Evolutionary conservation across 306 rosid genomes (phyloP), one percentile per base, ranked within the genome.

Genomic region (Parietaria judaica): DNA sequence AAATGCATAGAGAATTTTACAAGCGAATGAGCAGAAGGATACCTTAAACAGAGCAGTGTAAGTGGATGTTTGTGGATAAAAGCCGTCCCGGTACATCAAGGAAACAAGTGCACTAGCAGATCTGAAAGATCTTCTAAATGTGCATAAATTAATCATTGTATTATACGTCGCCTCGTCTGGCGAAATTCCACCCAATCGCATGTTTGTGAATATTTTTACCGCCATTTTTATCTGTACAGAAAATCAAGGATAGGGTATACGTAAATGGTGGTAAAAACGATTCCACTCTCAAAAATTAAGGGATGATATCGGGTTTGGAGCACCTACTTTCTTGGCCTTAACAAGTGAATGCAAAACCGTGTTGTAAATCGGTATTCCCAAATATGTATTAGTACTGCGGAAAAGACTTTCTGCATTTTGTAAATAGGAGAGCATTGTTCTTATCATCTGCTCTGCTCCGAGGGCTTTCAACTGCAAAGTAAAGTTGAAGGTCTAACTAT

Each of bases 391-490:
- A 50, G 70, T 75, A 63, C 64, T 75, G 64, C 72, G 57, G 71
- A 85, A 87, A 64, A 79, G 80, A 71, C 73, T 81, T 70, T 90
- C 95, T 10, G 97, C 95, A 70, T 72, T 73, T 7, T 72, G 69
- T 63, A 90, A 83, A 75, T 85, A 85, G 48, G 80, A 81, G 68
- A 87, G 68, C 75, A 87, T 59, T 72, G 73, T 85, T 72, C 56
- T 68, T 66, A 69, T 78, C 96, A 90, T 90, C 63, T 85, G 83
- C 74, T 87, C 96, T 63, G 79, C 78, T 69, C 97, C 97, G 53
- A 90, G 79, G 76, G 89, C 90, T 60, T 67, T 85, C 78, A 90
- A 66, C 97, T 85, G 80, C 58, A 52, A 69, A 23, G 7, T 41
- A 41, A 5, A 41, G 31, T 23, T 23, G 31, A 23, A 23, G 1